A percentile compares a stretch with the other conserved stretches of the same genome.
These are phyloP conservation scores for Monotropa hypopitys DNA, from an alignment of 179 eudicot genomes.

Conservation along the genomic window DNA sequence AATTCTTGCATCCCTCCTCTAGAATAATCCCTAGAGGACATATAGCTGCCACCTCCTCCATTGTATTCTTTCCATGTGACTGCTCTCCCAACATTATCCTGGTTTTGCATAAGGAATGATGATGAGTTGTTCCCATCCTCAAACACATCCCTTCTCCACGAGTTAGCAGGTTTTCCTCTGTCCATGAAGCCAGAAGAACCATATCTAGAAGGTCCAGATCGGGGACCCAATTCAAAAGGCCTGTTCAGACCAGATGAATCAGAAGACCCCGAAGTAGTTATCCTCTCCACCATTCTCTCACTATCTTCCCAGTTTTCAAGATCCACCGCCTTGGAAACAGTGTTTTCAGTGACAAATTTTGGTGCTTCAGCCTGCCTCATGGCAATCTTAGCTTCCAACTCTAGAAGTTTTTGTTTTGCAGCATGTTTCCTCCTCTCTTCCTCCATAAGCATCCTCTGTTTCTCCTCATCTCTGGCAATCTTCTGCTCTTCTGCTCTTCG, in stretches of 20 bases:
- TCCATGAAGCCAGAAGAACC: slow-evolving; percentile 46
- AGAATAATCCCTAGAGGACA: slow-evolving; percentile 37
- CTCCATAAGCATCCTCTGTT: slow-evolving; percentile 51
- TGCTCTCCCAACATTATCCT: slow-evolving; percentile 60
- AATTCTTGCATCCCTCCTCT: slow-evolving; percentile 45
- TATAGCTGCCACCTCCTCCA: slow-evolving; percentile 42
- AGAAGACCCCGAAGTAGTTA: slow-evolving; percentile 55
- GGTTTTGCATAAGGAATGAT: slow-evolving; percentile 35
- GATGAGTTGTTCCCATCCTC: slow-evolving; percentile 42
- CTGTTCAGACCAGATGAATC: slow-evolving; percentile 45
- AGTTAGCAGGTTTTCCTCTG: slow-evolving; percentile 44
- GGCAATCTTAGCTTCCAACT: slow-evolving; percentile 81
- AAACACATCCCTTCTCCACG: slow-evolving; percentile 65
- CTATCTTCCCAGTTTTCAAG: slow-evolving; percentile 82
- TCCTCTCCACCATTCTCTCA: slow-evolving; percentile 83
- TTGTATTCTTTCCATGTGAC: slow-evolving; percentile 48
- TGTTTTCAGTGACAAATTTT: slow-evolving; percentile 32
- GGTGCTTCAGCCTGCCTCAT: slow-evolving; percentile 45
- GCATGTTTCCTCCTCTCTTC: slow-evolving; percentile 96
- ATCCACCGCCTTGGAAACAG: slow-evolving; percentile 36
- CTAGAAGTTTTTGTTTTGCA: slow-evolving; percentile 86
- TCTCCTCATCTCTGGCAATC: slow-evolving; percentile 84
- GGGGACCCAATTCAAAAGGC: slow-evolving; percentile 39
- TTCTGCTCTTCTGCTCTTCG: slow-evolving; percentile 69
- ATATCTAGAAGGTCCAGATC: slow-evolving; percentile 34